Evolutionary conservation across 2,329 filamentous ascomycete species (phyloP).

Genomic region (Madurella mycetomatis): DNA sequence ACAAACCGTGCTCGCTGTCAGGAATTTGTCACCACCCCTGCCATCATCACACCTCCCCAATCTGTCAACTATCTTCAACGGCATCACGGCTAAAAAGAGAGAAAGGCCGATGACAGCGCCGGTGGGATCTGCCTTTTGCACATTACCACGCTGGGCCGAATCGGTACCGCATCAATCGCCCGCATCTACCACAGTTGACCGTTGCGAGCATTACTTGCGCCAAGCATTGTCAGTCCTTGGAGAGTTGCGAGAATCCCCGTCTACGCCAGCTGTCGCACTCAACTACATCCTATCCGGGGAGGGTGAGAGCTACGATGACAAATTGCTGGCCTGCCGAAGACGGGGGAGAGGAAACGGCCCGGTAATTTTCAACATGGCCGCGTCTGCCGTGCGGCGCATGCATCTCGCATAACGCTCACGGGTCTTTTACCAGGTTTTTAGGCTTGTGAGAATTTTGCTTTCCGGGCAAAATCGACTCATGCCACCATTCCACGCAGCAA

Average conservation of each 20-base stretch:
- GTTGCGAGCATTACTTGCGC: no score
- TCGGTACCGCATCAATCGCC: no score
- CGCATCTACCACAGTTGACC: no score
- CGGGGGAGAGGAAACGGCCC: conserved; percentile 7
- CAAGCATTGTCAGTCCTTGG: neutral
- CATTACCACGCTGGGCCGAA: neutral
- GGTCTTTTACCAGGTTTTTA: neutral
- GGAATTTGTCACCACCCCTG: conserved; percentile 8
- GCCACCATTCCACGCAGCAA: neutral
- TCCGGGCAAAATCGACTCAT: neutral
- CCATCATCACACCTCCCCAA: neutral
- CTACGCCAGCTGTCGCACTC: no score
- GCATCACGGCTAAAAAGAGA: conserved; percentile 21
- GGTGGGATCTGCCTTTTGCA: conserved; percentile 4
- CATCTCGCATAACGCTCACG: neutral
- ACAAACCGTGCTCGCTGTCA: neutral
- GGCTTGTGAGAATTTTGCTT: neutral
- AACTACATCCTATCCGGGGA: no score
- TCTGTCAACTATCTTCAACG: conserved; percentile 2
- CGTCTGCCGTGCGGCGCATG: conserved; percentile 1
- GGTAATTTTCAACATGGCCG: conserved; percentile 2
- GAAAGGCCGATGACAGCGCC: conserved; percentile 14
- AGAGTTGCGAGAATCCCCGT: neutral
- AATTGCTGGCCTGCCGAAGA: conserved; percentile 3
- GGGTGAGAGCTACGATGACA: neutral